phyloP scores from a whole-genome alignment of 306 rosid genomes.

The Castanospermum australe region DNA sequence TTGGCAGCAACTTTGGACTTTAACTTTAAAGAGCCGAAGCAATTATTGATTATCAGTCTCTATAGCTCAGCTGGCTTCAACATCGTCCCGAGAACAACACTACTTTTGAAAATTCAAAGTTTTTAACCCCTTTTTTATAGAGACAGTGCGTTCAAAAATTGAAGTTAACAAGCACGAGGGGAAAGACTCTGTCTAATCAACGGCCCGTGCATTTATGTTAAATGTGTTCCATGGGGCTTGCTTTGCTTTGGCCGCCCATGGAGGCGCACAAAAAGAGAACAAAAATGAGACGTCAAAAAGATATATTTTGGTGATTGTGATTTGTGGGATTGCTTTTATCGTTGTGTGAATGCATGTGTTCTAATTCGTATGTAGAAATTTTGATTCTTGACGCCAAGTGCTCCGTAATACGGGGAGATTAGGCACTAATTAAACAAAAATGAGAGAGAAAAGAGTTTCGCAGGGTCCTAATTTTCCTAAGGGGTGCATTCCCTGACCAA shows the following conservation, averaged over 20 bases:
- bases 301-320: neutral
- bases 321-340: neutral
- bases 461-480: constrained; percentile 22
- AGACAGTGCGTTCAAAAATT: neutral
- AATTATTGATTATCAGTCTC: constrained; percentile 14
- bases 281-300: constrained; percentile 1
- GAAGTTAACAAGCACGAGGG: constrained; percentile 27
- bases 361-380: constrained; percentile 8
- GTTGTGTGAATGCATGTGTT: constrained; percentile 1
- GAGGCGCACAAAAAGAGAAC: constrained; percentile 10
- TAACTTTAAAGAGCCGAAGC: too few species aligned
- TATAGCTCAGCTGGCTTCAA: constrained; percentile 19
- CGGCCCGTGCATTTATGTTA: neutral
- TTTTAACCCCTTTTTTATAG: neutral
- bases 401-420: neutral
- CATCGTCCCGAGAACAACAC: neutral
- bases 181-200: neutral
- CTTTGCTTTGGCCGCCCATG: neutral
- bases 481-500: constrained; percentile 16
- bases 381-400: neutral
- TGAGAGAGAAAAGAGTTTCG: neutral
- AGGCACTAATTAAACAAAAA: neutral
- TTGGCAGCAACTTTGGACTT: too few species aligned
- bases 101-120: constrained; percentile 14
- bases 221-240: constrained; percentile 16